A percentile compares a stretch with the other conserved stretches of the same genome.
phyloP scores from a whole-genome alignment of 139 green algal genomes.

The Marvania coccoides region DNA sequence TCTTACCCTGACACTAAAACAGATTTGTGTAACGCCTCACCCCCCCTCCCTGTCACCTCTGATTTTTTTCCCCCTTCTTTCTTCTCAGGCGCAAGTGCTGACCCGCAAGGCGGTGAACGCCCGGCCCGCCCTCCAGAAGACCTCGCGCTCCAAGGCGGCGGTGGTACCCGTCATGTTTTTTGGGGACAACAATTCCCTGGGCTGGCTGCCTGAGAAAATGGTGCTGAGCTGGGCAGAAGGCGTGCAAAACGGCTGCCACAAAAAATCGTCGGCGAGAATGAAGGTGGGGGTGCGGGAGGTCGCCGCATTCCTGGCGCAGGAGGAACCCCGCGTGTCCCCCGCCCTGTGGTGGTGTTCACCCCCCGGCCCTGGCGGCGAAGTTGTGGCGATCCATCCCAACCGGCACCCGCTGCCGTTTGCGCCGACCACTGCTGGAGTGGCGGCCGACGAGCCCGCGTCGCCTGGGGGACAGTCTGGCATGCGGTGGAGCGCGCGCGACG shows the following conservation, averaged over 20 bases:
- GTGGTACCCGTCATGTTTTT: constrained; percentile 63
- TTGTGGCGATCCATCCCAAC: background rate
- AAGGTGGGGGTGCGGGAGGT: constrained; percentile 2
- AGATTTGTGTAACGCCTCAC: background rate
- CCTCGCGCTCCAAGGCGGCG: background rate
- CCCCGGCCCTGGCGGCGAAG: background rate
- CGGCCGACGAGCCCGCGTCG: background rate
- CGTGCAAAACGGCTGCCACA: constrained; percentile 34
- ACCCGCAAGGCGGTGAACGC: background rate
- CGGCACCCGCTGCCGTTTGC: too few relatives aligned
- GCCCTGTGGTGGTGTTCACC: background rate
- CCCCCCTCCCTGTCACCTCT: background rate
- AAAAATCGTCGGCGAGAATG: constrained; percentile 24
- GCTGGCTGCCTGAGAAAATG: constrained; percentile 46
- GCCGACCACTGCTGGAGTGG: background rate
- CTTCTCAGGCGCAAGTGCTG: constrained; percentile 32
- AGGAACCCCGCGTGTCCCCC: background rate
- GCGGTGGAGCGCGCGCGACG: background rate
- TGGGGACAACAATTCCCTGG: constrained; percentile 63
- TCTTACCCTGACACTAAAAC: background rate
- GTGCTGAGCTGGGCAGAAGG: constrained; percentile 31
- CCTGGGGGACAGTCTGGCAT: constrained; percentile 2
- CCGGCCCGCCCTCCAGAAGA: background rate
- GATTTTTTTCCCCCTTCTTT: background rate
- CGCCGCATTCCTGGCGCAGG: background rate